phyloP scores from a whole-genome alignment of 768 basidiomycete species.

The Hortiboletus campestris region DNA sequence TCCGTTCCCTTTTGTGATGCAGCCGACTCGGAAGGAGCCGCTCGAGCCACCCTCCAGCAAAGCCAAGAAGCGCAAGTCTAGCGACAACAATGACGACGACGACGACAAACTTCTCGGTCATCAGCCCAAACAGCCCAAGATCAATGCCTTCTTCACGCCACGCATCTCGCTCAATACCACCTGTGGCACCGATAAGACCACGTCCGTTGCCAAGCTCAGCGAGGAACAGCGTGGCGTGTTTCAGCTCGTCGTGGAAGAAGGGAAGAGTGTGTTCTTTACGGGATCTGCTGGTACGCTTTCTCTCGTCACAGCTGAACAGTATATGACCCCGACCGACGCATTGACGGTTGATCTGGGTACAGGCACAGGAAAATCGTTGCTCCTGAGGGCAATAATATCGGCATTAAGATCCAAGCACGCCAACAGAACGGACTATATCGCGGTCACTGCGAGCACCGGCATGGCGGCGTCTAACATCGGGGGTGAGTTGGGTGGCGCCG shows the following conservation, averaged over 20 bases:
- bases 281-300: slow-evolving; percentile 56
- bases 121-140: slow-evolving; percentile 23
- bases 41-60: slow-evolving; percentile 7
- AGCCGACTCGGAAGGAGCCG: background rate
- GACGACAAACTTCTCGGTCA: background rate
- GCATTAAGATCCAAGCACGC: slow-evolving; percentile 42
- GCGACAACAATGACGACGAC: background rate
- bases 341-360: background rate
- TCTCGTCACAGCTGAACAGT: background rate
- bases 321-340: background rate
- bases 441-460: slow-evolving; percentile 45
- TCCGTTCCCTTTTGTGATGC: background rate
- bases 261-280: slow-evolving; percentile 64
- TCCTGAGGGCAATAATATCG: slow-evolving; percentile 55
- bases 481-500: slow-evolving; percentile 6
- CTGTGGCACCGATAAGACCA: slow-evolving; percentile 30
- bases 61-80: slow-evolving; percentile 27
- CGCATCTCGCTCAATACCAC: slow-evolving; percentile 28
- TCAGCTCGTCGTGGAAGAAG: slow-evolving; percentile 51
- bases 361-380: slow-evolving; percentile 67
- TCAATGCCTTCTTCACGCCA: slow-evolving; percentile 27
- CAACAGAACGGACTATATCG: slow-evolving; percentile 34
- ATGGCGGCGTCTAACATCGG: slow-evolving; percentile 55
- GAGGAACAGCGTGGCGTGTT: slow-evolving; percentile 54
- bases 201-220: slow-evolving; percentile 43